A percentile compares a stretch with the other conserved stretches of the same genome.
phyloP scores from a whole-genome alignment of 2,329 filamentous ascomycete genomes.

The Colletotrichum sp. region DNA sequence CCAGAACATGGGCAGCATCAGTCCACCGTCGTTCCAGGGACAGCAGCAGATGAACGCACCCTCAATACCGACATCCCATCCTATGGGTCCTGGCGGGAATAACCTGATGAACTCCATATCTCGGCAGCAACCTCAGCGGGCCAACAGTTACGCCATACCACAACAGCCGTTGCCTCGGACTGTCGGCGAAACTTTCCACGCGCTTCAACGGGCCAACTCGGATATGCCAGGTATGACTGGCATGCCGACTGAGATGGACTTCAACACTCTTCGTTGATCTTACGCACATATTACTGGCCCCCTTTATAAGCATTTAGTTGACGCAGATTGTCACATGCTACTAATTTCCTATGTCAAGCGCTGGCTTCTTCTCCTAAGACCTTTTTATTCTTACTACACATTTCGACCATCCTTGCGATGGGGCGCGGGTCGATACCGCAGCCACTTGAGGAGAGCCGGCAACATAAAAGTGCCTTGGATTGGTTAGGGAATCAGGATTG shows the following conservation, averaged over 20 bases:
- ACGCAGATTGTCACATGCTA: neutral
- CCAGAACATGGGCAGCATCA: slow-evolving; percentile 19
- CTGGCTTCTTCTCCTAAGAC: neutral
- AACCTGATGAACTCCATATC: slow-evolving; percentile 24
- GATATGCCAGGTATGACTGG: slow-evolving; percentile 32
- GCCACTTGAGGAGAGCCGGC: neutral
- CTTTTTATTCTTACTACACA: neutral
- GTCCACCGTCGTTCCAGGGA: slow-evolving; percentile 5
- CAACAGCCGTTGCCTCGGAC: slow-evolving; percentile 44
- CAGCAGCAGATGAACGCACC: slow-evolving; percentile 22
- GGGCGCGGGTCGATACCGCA: neutral
- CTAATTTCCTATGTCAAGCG: neutral
- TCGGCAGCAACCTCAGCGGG: slow-evolving; percentile 39
- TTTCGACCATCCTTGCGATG: neutral
- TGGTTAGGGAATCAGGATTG: neutral
- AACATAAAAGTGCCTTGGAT: neutral
- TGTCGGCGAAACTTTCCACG: slow-evolving; percentile 52
- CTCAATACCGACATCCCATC: slow-evolving; percentile 28
- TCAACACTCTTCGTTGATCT: slow-evolving; percentile 11
- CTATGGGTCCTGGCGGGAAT: slow-evolving; percentile 27
- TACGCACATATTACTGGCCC: neutral
- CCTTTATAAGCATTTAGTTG: neutral
- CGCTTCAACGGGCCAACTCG: slow-evolving; percentile 49
- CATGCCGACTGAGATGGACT: slow-evolving; percentile 22
- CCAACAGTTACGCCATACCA: slow-evolving; percentile 45